Conservation (phyloP, 2,329 filamentous ascomycete genomes). For the Penicillium corylophilum region DNA sequence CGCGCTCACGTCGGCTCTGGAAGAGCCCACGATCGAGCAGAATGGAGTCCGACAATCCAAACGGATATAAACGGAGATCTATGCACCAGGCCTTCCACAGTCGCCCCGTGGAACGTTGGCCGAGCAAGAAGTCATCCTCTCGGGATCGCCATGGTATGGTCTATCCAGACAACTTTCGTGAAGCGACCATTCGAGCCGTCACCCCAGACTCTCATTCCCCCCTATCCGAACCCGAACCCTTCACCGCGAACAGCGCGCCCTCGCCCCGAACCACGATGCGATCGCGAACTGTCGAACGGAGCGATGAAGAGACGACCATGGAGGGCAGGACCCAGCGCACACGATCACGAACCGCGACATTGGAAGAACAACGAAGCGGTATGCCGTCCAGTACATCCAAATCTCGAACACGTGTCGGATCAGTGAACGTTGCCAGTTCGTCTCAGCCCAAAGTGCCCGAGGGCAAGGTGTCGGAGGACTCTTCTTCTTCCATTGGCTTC, state of each 20-base stretch:
- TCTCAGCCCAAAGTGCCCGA: slow-evolving; percentile 39
- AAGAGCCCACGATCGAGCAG: slow-evolving; percentile 19
- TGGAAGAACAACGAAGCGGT: slow-evolving; percentile 44
- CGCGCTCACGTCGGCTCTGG: slow-evolving; percentile 17
- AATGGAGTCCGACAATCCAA: slow-evolving; percentile 45
- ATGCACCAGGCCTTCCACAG: slow-evolving; percentile 39
- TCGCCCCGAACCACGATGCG: slow-evolving; percentile 40
- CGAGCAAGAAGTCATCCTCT: slow-evolving; percentile 50
- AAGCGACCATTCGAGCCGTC: slow-evolving; percentile 46
- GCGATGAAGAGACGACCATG: slow-evolving; percentile 34
- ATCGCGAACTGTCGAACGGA: slow-evolving; percentile 33
- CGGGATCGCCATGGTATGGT: slow-evolving; percentile 48
- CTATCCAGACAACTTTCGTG: slow-evolving; percentile 47
- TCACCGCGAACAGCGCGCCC: slow-evolving; percentile 31
- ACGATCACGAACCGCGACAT: slow-evolving; percentile 42
- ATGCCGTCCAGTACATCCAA: slow-evolving; percentile 35
- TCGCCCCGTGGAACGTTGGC: slow-evolving; percentile 44
- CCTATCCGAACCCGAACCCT: slow-evolving; percentile 37
- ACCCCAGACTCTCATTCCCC: slow-evolving; percentile 48
- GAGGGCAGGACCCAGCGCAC: slow-evolving; percentile 37
- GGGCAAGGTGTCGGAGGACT: slow-evolving; percentile 40
- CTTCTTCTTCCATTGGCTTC: slow-evolving; percentile 46
- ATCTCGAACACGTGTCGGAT: slow-evolving; percentile 39
- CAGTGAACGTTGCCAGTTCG: slow-evolving; percentile 37
- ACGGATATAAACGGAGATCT: slow-evolving; percentile 43